phyloP scores from a whole-genome alignment of 179 eudicot genomes.

The Amaranthus tricolor region DNA sequence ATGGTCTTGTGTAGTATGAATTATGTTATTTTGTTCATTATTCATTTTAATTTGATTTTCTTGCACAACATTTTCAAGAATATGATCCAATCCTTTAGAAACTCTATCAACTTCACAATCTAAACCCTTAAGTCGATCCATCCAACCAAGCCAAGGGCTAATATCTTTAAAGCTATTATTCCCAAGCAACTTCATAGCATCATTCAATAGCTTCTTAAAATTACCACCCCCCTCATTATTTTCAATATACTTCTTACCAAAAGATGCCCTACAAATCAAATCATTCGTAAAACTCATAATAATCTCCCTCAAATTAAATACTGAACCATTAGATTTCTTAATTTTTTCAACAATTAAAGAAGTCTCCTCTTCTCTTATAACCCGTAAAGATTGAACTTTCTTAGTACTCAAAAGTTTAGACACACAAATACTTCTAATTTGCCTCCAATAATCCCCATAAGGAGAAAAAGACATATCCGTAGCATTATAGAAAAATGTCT shows the following conservation, averaged over 20 bases:
- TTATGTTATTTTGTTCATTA: too few species aligned
- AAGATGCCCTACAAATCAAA: constrained; percentile 34
- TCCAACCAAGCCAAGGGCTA: neutral
- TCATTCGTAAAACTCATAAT: constrained; percentile 25
- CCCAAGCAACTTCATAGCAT: neutral
- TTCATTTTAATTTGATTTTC: neutral
- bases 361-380: constrained; percentile 9
- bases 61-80: neutral
- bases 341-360: constrained; percentile 27
- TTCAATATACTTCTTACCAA: constrained; percentile 38
- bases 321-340: neutral
- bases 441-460: constrained; percentile 14
- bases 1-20: neutral
- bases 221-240: constrained; percentile 15
- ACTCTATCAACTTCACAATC: neutral
- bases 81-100: neutral
- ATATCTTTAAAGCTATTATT: neutral
- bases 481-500: too few species aligned
- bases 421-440: constrained; percentile 10
- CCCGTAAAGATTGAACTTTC: constrained; percentile 9
- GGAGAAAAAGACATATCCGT: neutral
- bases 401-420: constrained; percentile 10
- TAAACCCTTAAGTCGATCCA: neutral
- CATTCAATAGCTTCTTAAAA: constrained; percentile 9
- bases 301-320: constrained; percentile 13